These are phyloP conservation scores for Begonia peltatifolia DNA, from an alignment of 306 rosid genomes.

Conservation along the genomic window DNA sequence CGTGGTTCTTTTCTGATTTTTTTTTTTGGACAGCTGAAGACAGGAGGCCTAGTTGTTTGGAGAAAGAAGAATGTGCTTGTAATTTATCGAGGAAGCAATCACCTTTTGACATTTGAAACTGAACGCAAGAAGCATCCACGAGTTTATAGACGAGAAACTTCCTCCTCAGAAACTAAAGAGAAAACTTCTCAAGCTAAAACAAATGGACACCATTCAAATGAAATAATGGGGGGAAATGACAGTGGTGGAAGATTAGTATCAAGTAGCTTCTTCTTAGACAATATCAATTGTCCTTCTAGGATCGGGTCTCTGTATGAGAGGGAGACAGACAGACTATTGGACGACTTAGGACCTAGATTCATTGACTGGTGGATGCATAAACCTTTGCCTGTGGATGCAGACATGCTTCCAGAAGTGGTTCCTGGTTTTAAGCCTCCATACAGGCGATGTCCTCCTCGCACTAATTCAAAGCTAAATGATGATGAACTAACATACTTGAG, in stretches of 20 bases:
- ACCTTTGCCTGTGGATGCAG: constrained; percentile 90
- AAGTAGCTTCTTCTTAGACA: constrained; percentile 6
- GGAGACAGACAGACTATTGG: constrained; percentile 70
- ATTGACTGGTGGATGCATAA: constrained; percentile 89
- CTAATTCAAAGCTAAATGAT: constrained; percentile 37
- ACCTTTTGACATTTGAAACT: constrained; percentile 16
- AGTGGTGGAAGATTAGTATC: constrained; percentile 11
- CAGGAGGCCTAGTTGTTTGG: constrained; percentile 84
- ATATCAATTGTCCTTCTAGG: constrained; percentile 16
- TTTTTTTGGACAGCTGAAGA: constrained; percentile 37
- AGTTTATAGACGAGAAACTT: constrained; percentile 11
- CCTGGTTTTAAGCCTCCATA: constrained; percentile 54
- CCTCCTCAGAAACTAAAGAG: constrained; percentile 8
- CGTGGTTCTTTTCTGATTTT: constrained; percentile 6
- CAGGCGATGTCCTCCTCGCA: constrained; percentile 52
- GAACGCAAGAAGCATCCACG: constrained; percentile 13
- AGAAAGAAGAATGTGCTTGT: constrained; percentile 54
- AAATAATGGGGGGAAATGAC: constrained; percentile 12
- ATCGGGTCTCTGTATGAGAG: constrained; percentile 55
- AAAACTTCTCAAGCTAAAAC: constrained; percentile 8
- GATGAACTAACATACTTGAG: constrained; percentile 55
- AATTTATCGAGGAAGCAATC: constrained; percentile 46
- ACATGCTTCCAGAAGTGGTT: constrained; percentile 66
- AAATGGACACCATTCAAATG: constrained; percentile 13
- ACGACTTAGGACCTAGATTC: constrained; percentile 80